Conservation (phyloP, 2,329 filamentous ascomycete genomes). For the Hyphodiscus sp. region DNA sequence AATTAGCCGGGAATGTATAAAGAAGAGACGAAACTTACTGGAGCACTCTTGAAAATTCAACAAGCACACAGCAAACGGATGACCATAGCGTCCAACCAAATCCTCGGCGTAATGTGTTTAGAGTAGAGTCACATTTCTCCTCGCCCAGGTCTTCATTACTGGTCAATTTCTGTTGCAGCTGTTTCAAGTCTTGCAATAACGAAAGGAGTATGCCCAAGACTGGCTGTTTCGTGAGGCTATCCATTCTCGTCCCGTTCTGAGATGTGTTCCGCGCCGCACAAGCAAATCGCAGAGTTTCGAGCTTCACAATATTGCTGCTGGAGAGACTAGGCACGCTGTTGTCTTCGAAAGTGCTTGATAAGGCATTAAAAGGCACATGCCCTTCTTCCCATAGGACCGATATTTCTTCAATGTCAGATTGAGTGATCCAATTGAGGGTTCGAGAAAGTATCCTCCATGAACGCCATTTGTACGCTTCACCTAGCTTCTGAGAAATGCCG, state of each 20-base stretch:
- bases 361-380: conserved; percentile 17
- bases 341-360: not conserved
- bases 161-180: conserved; percentile 7
- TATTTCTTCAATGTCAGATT: conserved; percentile 14
- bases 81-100: conserved; percentile 20
- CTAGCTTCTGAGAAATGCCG: conserved; percentile 17
- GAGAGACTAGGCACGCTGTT: not conserved
- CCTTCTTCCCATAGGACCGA: conserved; percentile 15
- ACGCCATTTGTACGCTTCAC: conserved; percentile 25
- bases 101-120: conserved; percentile 12
- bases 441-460: conserved; percentile 25
- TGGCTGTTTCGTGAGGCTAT: conserved; percentile 6
- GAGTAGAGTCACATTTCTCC: conserved; percentile 4
- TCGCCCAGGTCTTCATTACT: not conserved
- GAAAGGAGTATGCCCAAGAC: conserved; percentile 13
- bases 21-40: conserved; percentile 9
- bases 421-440: conserved; percentile 17
- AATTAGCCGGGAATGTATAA: conserved; percentile 4
- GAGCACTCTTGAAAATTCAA: conserved; percentile 24
- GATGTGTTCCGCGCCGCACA: conserved; percentile 23
- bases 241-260: conserved; percentile 9
- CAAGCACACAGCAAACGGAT: conserved; percentile 18
- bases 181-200: conserved; percentile 10
- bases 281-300: conserved; percentile 20
- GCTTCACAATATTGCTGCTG: not conserved